These are phyloP conservation scores for Trichoderma semiorbis DNA, from an alignment of 2,329 filamentous ascomycete species.

Conservation along the genomic window DNA sequence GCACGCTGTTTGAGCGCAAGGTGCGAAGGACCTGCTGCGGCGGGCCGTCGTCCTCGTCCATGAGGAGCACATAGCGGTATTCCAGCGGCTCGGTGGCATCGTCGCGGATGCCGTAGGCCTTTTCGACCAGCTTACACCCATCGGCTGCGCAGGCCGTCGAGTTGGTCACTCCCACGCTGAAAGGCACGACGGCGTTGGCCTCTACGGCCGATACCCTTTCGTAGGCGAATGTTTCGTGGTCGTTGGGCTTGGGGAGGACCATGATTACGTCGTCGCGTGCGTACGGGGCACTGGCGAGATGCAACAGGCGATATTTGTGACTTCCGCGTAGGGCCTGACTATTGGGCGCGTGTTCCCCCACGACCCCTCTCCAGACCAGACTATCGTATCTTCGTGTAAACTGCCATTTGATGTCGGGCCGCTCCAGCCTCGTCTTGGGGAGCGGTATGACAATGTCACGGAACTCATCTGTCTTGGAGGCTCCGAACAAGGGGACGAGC, in stretches of 20 bases:
- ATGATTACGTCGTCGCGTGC: slow-evolving; percentile 48
- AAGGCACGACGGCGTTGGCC: slow-evolving; percentile 51
- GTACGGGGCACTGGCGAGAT: slow-evolving; percentile 61
- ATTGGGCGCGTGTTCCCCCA: slow-evolving; percentile 52
- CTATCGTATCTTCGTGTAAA: slow-evolving; percentile 62
- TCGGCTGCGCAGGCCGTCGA: slow-evolving; percentile 53
- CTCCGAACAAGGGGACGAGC: slow-evolving; percentile 71
- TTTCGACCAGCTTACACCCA: slow-evolving; percentile 31
- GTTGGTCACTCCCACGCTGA: slow-evolving; percentile 59
- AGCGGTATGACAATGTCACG: slow-evolving; percentile 73
- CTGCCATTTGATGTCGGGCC: slow-evolving; percentile 40
- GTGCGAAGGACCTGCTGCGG: slow-evolving; percentile 58
- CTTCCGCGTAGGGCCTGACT: slow-evolving; percentile 60
- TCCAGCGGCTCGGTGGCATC: slow-evolving; percentile 53
- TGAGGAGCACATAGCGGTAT: slow-evolving; percentile 67
- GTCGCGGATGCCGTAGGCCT: slow-evolving; percentile 32
- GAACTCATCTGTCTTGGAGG: slow-evolving; percentile 68
- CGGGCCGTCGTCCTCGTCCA: slow-evolving; percentile 68
- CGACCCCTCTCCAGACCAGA: slow-evolving; percentile 73
- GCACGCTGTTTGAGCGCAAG: slow-evolving; percentile 62
- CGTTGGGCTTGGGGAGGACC: slow-evolving; percentile 46
- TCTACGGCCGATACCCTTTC: slow-evolving; percentile 49
- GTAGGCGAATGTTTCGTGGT: slow-evolving; percentile 48
- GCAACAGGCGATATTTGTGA: slow-evolving; percentile 68
- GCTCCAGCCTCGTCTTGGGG: slow-evolving; percentile 40